Evolutionary conservation across 2,329 filamentous ascomycete species (phyloP).

Genomic region (Talaromyces verruculosus): DNA sequence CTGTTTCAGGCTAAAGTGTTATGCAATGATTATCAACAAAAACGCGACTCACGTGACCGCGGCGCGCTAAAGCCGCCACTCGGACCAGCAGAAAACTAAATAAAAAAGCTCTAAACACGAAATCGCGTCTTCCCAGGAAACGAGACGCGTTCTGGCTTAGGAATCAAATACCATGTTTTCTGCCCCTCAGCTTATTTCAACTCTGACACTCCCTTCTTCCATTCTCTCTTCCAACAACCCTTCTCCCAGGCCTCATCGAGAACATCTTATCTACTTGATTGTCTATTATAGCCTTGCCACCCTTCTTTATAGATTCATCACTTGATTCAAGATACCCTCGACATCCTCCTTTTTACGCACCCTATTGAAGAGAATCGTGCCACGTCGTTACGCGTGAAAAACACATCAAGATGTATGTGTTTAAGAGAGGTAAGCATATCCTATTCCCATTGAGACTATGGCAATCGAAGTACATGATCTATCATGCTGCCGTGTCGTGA

Average conservation of each 20-base stretch:
- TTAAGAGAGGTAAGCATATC: slow-evolving; percentile 58
- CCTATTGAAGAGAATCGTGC: background rate
- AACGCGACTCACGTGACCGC: background rate
- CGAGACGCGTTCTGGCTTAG: slow-evolving; percentile 18
- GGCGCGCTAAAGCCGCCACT: slow-evolving; percentile 8
- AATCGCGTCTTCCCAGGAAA: slow-evolving; percentile 18
- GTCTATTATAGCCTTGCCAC: background rate
- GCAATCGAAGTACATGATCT: slow-evolving; percentile 24
- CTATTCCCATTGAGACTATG: slow-evolving; percentile 8
- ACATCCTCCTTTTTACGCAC: background rate
- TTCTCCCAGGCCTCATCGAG: background rate
- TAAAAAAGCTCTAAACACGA: slow-evolving; percentile 20
- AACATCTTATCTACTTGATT: background rate
- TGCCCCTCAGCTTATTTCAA: slow-evolving; percentile 18
- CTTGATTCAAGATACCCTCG: slow-evolving; percentile 4
- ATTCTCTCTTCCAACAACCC: slow-evolving; percentile 4
- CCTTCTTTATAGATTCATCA: slow-evolving; percentile 2
- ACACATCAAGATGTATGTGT: slow-evolving; percentile 57
- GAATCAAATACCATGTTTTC: slow-evolving; percentile 20
- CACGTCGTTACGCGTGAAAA: slow-evolving; percentile 10
- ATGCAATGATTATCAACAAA: background rate
- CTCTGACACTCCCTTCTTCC: slow-evolving; percentile 5
- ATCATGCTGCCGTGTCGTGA: background rate
- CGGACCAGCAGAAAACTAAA: slow-evolving; percentile 6
- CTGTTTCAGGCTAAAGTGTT: background rate